These are phyloP conservation scores for Fraxinus velutina DNA, from an alignment of 305 asterid species.

Conservation along the genomic window DNA sequence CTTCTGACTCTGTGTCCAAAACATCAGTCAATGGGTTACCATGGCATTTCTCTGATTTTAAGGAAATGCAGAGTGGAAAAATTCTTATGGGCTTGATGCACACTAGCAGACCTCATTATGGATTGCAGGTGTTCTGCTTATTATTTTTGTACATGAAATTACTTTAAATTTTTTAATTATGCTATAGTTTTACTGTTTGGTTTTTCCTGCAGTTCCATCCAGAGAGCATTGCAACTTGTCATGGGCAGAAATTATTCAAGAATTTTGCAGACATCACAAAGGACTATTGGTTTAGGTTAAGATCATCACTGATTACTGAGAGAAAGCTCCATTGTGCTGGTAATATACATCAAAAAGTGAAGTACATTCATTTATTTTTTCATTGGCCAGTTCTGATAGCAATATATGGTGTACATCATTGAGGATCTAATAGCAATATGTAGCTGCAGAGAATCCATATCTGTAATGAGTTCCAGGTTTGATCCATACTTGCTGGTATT, in stretches of 20 bases:
- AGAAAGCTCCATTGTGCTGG: slow-evolving; percentile 52
- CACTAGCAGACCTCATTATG: slow-evolving; percentile 82
- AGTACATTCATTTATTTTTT: slow-evolving; percentile 1
- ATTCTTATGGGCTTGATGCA: slow-evolving; percentile 97
- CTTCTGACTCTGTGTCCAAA: slow-evolving; percentile 29
- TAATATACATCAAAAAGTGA: slow-evolving; percentile 41
- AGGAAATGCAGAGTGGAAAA: slow-evolving; percentile 36
- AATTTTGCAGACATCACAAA: slow-evolving; percentile 79
- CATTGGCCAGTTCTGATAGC: not conserved
- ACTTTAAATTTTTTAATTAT: not conserved
- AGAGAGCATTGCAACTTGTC: slow-evolving; percentile 81
- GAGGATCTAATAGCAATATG: not conserved
- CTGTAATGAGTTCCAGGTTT: not conserved
- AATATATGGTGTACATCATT: not conserved
- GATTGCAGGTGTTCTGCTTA: slow-evolving; percentile 66
- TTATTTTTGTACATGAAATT: slow-evolving; percentile 7
- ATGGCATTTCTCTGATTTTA: slow-evolving; percentile 35
- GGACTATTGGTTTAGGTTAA: slow-evolving; percentile 66
- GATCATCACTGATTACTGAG: slow-evolving; percentile 46
- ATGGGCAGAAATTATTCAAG: slow-evolving; percentile 78
- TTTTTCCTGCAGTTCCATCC: slow-evolving; percentile 77
- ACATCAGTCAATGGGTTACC: slow-evolving; percentile 32
- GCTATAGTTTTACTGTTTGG: slow-evolving; percentile 15
- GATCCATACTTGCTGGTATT: not conserved
- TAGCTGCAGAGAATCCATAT: not conserved